Conservation (phyloP, 192 early-diverging fungal genomes). For the Mortierella hygrophila region DNA sequence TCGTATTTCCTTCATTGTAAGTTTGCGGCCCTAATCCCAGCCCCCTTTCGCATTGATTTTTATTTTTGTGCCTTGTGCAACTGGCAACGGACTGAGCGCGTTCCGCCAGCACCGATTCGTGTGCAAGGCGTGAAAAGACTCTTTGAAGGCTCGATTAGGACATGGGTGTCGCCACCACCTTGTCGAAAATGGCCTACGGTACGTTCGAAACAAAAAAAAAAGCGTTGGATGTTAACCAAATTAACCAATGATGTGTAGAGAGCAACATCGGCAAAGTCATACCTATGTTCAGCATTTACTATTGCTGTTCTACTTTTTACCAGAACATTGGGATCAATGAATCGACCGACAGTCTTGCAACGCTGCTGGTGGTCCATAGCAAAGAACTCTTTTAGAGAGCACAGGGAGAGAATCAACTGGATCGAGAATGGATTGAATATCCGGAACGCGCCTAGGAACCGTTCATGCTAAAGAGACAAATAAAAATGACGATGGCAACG, state of each 20-base stretch:
- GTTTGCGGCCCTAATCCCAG: neutral
- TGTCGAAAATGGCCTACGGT: conserved; percentile 22
- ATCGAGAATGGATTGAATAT: conserved; percentile 42
- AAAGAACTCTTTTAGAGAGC: conserved; percentile 31
- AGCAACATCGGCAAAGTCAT: neutral
- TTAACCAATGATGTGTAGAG: neutral
- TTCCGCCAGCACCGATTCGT: neutral
- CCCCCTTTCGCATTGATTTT: neutral
- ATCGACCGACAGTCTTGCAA: conserved; percentile 16
- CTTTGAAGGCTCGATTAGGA: conserved; percentile 4
- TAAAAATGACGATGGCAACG: neutral
- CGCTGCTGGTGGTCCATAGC: conserved; percentile 33
- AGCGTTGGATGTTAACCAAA: neutral
- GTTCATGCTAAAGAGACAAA: conserved; percentile 25
- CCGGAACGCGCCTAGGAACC: conserved; percentile 20
- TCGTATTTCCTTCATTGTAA: no score
- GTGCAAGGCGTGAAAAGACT: neutral
- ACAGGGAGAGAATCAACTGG: conserved; percentile 35
- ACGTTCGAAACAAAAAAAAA: neutral
- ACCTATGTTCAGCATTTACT: neutral
- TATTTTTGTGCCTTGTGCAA: neutral
- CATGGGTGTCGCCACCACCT: conserved; percentile 16
- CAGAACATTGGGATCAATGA: conserved; percentile 26
- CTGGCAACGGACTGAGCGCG: neutral
- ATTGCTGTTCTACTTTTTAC: neutral